Evolutionary conservation across 352 stramenopile genomes (phyloP).

Genomic region (Phytophthora hybrid): DNA sequence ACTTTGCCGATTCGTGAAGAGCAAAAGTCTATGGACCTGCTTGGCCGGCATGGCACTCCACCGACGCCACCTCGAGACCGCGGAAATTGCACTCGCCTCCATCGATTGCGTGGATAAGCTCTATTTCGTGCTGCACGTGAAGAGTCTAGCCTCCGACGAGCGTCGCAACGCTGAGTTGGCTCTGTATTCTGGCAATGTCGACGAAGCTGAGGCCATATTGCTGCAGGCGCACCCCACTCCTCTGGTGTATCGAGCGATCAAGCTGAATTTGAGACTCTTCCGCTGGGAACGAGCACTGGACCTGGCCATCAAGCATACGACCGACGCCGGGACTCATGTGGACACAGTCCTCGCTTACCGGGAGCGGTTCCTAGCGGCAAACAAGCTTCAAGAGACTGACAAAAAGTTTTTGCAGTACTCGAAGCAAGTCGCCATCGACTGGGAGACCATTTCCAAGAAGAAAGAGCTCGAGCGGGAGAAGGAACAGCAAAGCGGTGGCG

Average conservation of each 20-base stretch:
- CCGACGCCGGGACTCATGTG: conserved; percentile 83
- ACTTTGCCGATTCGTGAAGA: conserved; percentile 93
- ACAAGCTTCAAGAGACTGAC: conserved; percentile 90
- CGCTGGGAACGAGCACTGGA: conserved; percentile 91
- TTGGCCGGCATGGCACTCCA: conserved; percentile 92
- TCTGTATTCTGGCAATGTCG: conserved; percentile 84
- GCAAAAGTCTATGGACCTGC: conserved; percentile 90
- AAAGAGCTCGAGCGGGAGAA: conserved; percentile 90
- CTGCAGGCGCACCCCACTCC: conserved; percentile 88
- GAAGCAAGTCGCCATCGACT: conserved; percentile 89
- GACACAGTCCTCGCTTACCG: conserved; percentile 93
- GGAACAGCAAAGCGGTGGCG: conserved; percentile 51
- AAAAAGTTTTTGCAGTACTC: conserved; percentile 86
- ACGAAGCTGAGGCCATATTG: conserved; percentile 94
- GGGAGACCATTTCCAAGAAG: conserved; percentile 90
- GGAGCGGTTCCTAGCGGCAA: conserved; percentile 85
- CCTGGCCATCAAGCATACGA: conserved; percentile 91
- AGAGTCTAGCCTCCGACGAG: conserved; percentile 85
- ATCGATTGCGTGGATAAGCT: conserved; percentile 95
- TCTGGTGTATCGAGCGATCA: conserved; percentile 93
- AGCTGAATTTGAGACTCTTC: conserved; percentile 93
- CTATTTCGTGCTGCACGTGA: conserved; percentile 93
- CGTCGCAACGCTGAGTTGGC: conserved; percentile 91
- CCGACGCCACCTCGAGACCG: conserved; percentile 89
- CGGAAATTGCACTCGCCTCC: conserved; percentile 92